Base-by-base conservation (phyloP, 1,139 yeast genomes). In the Candida gigantensis region DNA sequence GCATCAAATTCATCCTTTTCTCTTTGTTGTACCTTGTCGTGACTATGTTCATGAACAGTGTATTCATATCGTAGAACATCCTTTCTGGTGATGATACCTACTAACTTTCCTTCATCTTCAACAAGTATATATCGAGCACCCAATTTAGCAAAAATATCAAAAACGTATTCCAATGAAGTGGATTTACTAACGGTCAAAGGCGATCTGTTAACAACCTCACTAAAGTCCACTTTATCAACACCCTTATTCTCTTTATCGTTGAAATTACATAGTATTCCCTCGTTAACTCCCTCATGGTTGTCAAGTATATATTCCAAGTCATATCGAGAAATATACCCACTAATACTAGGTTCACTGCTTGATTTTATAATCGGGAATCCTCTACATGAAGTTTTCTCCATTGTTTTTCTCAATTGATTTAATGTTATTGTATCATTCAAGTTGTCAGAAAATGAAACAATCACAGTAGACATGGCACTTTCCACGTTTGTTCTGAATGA, bases 111-210 rank as follows among this genome's bases (percentile, higher is more conserved):
- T 27, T 74, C 67, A 14, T 53, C 51, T 37, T 81, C 84, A 0
- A 89, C 82, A 32, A 85, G 66, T 1, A 92, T 72, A 26, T 81
- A 74, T 26, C 88, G 68, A 4, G 97, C 96, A 0, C 97, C 97
- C 26, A 89, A 57, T 46, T 84, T 82, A 41, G 79, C 75, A 57
- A 92, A 92, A 13, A 87, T 65, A 32, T 84, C 85, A 41, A 82
- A 65, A 2, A 83, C 75, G 27, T 76, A 72, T 45, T 84, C 86
- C 25, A 89, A 62, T 0, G 85, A 72, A 0, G 82, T 68, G 23
- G 63, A 57, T 1, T 77, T 59, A 35, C 73, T 67, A 0, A 87
- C 79, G 0, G 79, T 72, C 13, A 89, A 57, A 2, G 95, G 95
- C 10, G 88, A 77, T 15, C 58, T 52, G 47, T 83, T 79, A 19